These are phyloP conservation scores for Xylariaceae sp. DNA, from an alignment of 2,329 filamentous ascomycete species.

Conservation along the genomic window DNA sequence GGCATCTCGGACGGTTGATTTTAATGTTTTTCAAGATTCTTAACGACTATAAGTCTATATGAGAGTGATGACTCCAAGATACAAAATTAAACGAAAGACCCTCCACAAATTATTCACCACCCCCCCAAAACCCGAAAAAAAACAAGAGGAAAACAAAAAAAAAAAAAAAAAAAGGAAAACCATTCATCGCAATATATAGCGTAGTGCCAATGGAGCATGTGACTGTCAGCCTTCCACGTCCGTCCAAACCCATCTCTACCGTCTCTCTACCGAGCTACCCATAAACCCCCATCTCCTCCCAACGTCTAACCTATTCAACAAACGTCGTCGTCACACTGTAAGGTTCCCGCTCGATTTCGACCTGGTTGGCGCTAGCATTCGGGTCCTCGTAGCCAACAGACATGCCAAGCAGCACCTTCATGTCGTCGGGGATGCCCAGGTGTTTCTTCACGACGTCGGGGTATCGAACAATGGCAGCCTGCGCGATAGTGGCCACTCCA, in stretches of 20 bases:
- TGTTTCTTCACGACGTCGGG: constrained; percentile 11
- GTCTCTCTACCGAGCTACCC: not conserved
- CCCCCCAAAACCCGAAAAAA: no score
- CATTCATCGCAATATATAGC: no score
- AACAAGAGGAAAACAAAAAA: no score
- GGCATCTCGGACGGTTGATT: no score
- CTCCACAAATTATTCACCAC: no score
- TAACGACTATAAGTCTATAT: no score
- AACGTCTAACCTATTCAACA: constrained; percentile 2
- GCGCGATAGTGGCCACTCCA: constrained; percentile 14
- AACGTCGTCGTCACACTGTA: constrained; percentile 10
- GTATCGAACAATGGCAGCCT: constrained; percentile 16
- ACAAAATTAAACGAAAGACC: no score
- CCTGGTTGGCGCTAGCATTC: constrained; percentile 5
- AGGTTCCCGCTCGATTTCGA: constrained; percentile 1
- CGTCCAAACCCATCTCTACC: not conserved
- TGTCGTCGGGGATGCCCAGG: constrained; percentile 12
- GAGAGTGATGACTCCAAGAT: no score
- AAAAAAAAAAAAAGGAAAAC: no score
- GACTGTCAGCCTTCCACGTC: not conserved
- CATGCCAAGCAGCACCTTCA: constrained; percentile 17
- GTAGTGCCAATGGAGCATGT: no score
- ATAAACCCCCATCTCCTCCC: not conserved
- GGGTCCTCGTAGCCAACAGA: constrained; percentile 20
- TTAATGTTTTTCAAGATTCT: no score